Conservation (phyloP, 2,329 filamentous ascomycete genomes). For the Fusarium duplospermum region DNA sequence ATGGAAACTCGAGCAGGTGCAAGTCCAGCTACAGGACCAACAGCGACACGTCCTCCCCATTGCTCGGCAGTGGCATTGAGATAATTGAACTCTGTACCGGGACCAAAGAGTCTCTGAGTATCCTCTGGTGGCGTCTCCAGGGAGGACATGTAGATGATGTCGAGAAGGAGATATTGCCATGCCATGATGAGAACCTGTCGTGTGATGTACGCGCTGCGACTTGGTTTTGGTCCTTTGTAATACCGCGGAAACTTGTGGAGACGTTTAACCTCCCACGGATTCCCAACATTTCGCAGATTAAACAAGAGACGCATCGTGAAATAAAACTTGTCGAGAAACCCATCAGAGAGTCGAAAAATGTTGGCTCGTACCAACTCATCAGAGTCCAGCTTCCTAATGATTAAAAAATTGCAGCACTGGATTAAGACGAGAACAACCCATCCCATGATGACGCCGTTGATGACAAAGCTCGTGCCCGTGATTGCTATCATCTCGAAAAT, state of each 20-base stretch:
- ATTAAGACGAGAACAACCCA: neutral
- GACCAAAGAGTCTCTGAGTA: slow-evolving; percentile 10
- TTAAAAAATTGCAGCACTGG: neutral
- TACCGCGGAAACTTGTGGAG: neutral
- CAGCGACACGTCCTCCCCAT: slow-evolving; percentile 14
- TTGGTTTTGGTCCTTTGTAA: neutral
- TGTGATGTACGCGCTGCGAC: neutral
- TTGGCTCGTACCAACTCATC: neutral
- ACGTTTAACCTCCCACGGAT: neutral
- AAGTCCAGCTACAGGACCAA: neutral
- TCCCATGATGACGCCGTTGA: slow-evolving; percentile 2
- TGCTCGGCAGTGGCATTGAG: slow-evolving; percentile 20
- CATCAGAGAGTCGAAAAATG: neutral
- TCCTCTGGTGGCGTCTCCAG: neutral
- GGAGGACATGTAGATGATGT: neutral
- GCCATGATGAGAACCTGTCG: neutral
- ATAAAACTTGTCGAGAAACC: neutral
- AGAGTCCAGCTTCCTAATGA: neutral
- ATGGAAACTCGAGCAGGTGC: neutral
- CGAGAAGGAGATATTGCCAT: neutral
- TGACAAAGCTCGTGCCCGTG: slow-evolving; percentile 5
- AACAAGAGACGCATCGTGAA: neutral
- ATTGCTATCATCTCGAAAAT: neutral
- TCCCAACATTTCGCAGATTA: neutral
- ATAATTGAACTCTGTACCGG: slow-evolving; percentile 16